Evolutionary conservation across 345 rosid species (phyloP).

Genomic region (Bretschneidera sinensis): DNA sequence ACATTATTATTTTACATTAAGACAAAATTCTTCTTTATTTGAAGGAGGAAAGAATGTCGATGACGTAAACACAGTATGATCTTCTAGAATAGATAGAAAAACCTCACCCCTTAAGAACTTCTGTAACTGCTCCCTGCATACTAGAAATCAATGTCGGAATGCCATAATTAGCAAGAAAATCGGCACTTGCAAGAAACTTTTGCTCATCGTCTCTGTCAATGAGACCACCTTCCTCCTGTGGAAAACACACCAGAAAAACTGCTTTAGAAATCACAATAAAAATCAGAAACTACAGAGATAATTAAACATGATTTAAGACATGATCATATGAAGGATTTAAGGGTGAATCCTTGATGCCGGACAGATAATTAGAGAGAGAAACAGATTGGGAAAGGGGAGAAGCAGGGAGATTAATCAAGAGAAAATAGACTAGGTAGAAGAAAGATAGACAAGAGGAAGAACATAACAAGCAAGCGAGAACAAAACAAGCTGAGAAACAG

Average conservation of each 20-base stretch:
- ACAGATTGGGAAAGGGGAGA: too few species aligned
- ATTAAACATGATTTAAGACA: background rate
- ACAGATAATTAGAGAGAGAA: too few species aligned
- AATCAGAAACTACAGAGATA: background rate
- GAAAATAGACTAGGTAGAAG: too few species aligned
- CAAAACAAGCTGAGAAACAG: too few species aligned
- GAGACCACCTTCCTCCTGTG: constrained; percentile 69
- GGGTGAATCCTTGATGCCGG: too few species aligned
- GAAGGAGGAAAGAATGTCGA: too few species aligned
- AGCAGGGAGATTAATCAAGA: too few species aligned
- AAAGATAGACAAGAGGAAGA: too few species aligned
- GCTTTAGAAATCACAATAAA: background rate
- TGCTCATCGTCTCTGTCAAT: constrained; percentile 71
- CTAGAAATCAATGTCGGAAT: constrained; percentile 44
- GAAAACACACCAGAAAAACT: constrained; percentile 9
- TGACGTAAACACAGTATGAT: too few species aligned
- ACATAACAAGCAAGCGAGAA: too few species aligned
- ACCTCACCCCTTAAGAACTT: constrained; percentile 71
- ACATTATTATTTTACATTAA: background rate
- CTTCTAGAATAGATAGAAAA: background rate
- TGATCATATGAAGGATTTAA: too few species aligned
- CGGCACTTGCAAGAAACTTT: constrained; percentile 69
- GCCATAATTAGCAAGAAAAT: constrained; percentile 75
- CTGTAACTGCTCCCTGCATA: constrained; percentile 61
- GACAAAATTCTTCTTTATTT: background rate